phyloP scores from a whole-genome alignment of 1,139 yeast species.

The Nakaseomyces sp. region DNA sequence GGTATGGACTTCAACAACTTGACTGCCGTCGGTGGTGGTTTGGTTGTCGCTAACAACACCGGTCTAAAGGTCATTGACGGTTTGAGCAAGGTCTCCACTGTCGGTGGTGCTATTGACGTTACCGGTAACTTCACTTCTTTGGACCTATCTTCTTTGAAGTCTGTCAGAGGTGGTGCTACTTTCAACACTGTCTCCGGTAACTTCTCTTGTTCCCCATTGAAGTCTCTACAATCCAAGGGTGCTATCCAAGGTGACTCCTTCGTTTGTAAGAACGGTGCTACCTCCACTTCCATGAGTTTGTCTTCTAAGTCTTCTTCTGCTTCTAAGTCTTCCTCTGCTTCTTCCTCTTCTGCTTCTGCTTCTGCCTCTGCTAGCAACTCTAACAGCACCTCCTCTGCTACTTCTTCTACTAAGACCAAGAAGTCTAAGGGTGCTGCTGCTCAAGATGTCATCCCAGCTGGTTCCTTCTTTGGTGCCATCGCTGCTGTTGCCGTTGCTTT shows the following conservation, averaged over 20 bases:
- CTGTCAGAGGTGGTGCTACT: conserved; percentile 88
- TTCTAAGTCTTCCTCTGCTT: conserved; percentile 12
- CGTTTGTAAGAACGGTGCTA: conserved; percentile 66
- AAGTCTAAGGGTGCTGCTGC: conserved; percentile 29
- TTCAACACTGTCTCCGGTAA: conserved; percentile 65
- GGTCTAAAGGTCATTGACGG: conserved; percentile 56
- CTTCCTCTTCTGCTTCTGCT: conserved; percentile 18
- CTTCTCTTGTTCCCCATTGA: conserved; percentile 73
- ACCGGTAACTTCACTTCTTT: conserved; percentile 77
- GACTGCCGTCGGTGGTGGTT: conserved; percentile 76
- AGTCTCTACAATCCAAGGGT: conserved; percentile 58
- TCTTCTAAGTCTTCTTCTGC: conserved; percentile 34
- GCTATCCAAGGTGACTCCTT: conserved; percentile 83
- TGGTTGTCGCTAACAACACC: conserved; percentile 78
- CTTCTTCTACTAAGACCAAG: conserved; percentile 16
- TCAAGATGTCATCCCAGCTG: conserved; percentile 36
- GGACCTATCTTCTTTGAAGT: conserved; percentile 58
- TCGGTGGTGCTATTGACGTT: conserved; percentile 82
- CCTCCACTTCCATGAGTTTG: conserved; percentile 44
- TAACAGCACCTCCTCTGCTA: conserved; percentile 21
- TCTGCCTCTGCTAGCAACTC: conserved; percentile 17
- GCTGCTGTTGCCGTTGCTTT: conserved; percentile 57
- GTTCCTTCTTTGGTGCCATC: conserved; percentile 46
- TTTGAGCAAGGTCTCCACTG: conserved; percentile 60
- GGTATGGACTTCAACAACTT: conserved; percentile 63